phyloP scores from a whole-genome alignment of 805 yeast genomes.

The Lachancea dasiensis region DNA sequence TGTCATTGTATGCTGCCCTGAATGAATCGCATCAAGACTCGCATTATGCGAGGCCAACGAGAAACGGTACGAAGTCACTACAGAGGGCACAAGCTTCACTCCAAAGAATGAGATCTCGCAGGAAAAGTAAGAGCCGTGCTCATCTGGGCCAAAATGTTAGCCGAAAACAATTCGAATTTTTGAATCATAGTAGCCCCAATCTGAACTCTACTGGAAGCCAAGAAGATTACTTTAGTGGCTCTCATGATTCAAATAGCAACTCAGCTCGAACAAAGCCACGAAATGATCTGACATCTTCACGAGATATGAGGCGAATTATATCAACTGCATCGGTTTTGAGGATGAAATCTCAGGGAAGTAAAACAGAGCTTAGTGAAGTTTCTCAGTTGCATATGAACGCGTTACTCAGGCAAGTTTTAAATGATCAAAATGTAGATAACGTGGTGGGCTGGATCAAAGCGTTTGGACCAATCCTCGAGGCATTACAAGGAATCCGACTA shows the following conservation, averaged over 20 bases:
- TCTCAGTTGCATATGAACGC: constrained; percentile 41
- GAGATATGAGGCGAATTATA: constrained; percentile 9
- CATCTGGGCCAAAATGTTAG: constrained; percentile 30
- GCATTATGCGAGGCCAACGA: constrained; percentile 32
- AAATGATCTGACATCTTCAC: constrained; percentile 6
- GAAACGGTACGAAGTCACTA: constrained; percentile 41
- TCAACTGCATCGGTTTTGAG: constrained; percentile 9
- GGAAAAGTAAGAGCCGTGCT: constrained; percentile 45
- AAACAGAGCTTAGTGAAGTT: constrained; percentile 33
- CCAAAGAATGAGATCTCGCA: constrained; percentile 51
- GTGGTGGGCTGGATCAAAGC: constrained; percentile 54
- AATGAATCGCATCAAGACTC: constrained; percentile 33
- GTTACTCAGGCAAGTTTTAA: constrained; percentile 52
- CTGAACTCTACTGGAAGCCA: constrained; percentile 22
- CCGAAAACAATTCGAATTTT: constrained; percentile 19
- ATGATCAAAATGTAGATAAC: constrained; percentile 48
- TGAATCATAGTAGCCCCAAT: constrained; percentile 33
- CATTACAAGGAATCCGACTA: constrained; percentile 53
- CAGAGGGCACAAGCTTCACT: constrained; percentile 64
- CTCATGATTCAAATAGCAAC: constrained; percentile 6
- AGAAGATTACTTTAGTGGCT: constrained; percentile 12
- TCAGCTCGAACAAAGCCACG: constrained; percentile 6
- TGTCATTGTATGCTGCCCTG: constrained; percentile 60
- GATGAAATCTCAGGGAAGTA: constrained; percentile 14
- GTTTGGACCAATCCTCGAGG: constrained; percentile 45